phyloP scores from a whole-genome alignment of 176 grass and related monocot species.

The Bonia amplexicaulis region DNA sequence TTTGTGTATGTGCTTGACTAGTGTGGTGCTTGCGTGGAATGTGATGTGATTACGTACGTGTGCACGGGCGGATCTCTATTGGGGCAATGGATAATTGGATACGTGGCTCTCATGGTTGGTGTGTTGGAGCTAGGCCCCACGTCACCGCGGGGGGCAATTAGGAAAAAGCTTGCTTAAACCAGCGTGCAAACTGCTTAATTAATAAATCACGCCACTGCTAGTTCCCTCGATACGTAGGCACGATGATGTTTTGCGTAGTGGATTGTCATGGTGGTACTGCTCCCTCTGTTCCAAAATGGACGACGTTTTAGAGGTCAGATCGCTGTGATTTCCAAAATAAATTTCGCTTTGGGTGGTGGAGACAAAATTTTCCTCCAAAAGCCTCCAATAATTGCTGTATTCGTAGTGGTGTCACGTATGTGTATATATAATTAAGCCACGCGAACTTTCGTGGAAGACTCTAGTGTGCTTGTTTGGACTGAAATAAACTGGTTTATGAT shows the following conservation, averaged over 20 bases:
- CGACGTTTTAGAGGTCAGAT: not conserved
- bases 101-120: slow-evolving; percentile 27
- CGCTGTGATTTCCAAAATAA: not conserved
- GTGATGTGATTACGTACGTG: not conserved
- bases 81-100: slow-evolving; percentile 17
- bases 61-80: not conserved
- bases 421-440: too few species aligned
- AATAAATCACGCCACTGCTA: not conserved
- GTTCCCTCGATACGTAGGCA: not conserved
- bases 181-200: slow-evolving; percentile 20
- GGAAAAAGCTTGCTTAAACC: slow-evolving; percentile 29
- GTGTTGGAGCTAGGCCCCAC: not conserved
- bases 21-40: not conserved
- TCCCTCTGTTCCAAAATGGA: not conserved
- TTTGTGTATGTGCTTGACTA: not conserved
- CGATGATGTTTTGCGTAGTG: not conserved
- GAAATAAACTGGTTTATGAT: too few species aligned
- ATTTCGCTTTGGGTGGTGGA: not conserved
- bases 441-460: too few species aligned
- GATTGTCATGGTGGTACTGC: not conserved
- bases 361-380: not conserved
- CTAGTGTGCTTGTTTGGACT: too few species aligned
- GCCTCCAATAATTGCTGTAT: not conserved
- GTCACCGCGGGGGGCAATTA: slow-evolving; percentile 26
- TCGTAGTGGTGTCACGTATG: not conserved